Conservation (phyloP, 1,139 yeast genomes). For the Komagataea norvegica region DNA sequence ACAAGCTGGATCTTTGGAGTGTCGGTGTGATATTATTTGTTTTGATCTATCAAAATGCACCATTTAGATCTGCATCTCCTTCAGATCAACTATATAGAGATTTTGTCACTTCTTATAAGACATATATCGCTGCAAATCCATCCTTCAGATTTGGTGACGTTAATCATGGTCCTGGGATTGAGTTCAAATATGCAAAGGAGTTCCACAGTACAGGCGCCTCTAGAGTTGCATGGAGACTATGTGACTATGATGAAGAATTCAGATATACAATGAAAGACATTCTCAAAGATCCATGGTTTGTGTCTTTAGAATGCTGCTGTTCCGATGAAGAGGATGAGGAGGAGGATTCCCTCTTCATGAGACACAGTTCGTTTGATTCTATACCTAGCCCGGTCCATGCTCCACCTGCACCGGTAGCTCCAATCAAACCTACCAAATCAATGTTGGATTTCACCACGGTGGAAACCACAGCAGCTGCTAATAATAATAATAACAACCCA, state of each 20-base stretch:
- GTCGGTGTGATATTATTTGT: constrained; percentile 63
- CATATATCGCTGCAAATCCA: constrained; percentile 48
- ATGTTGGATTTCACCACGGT: constrained; percentile 19
- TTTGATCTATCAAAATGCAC: constrained; percentile 53
- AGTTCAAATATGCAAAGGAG: constrained; percentile 58
- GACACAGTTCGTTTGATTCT: constrained; percentile 13
- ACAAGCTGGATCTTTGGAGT: constrained; percentile 69
- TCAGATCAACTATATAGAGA: constrained; percentile 55
- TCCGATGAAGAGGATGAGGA: constrained; percentile 49
- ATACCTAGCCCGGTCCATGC: constrained; percentile 8
- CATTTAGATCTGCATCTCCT: constrained; percentile 49
- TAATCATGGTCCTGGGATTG: constrained; percentile 59
- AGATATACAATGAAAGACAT: constrained; percentile 53
- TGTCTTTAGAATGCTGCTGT: constrained; percentile 53
- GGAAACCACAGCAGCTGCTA: not conserved
- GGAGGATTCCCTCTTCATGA: constrained; percentile 3
- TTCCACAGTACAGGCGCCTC: constrained; percentile 57
- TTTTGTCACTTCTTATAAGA: constrained; percentile 47
- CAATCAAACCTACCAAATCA: constrained; percentile 16
- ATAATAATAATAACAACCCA: too few relatives aligned
- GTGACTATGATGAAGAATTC: constrained; percentile 54
- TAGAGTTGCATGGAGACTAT: constrained; percentile 69
- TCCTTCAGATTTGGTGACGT: constrained; percentile 47
- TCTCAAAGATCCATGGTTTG: constrained; percentile 64
- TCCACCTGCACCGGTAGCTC: constrained; percentile 18